Conservation (phyloP, 2,329 filamentous ascomycete genomes). For the Rhinocladiella similis region DNA sequence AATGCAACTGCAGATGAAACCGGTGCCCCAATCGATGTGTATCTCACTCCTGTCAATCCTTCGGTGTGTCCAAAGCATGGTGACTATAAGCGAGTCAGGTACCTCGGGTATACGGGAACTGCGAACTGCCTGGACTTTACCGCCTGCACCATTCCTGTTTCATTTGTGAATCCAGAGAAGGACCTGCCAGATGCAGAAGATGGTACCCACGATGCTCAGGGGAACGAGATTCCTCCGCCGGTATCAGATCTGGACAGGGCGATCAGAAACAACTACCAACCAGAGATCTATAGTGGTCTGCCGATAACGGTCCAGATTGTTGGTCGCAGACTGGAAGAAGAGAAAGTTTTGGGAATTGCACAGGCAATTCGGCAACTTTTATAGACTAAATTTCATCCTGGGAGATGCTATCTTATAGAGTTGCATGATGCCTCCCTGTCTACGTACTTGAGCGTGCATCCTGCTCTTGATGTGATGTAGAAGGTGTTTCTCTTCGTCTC, state of each 20-base stretch:
- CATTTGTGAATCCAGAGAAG: not conserved
- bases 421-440: too few relatives aligned
- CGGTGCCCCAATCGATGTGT: not conserved
- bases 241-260: not conserved
- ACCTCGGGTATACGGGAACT: not conserved
- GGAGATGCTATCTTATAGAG: too few relatives aligned
- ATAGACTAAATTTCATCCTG: not conserved
- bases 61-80: not conserved
- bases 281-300: not conserved
- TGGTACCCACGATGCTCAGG: not conserved
- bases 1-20: not conserved
- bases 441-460: too few relatives aligned
- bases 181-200: not conserved
- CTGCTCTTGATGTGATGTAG: too few relatives aligned
- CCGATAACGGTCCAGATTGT: not conserved
- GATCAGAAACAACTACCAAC: not conserved
- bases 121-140: not conserved
- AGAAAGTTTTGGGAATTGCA: slow-evolving; percentile 4
- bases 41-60: not conserved
- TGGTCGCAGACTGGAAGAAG: not conserved
- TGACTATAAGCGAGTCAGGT: not conserved
- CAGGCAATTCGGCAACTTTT: not conserved
- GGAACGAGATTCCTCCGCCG: not conserved
- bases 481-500: too few relatives aligned
- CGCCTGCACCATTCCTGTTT: not conserved